These are phyloP conservation scores for Peribolospora kevripleyi DNA, from an alignment of 768 basidiomycete genomes.

Conservation along the genomic window DNA sequence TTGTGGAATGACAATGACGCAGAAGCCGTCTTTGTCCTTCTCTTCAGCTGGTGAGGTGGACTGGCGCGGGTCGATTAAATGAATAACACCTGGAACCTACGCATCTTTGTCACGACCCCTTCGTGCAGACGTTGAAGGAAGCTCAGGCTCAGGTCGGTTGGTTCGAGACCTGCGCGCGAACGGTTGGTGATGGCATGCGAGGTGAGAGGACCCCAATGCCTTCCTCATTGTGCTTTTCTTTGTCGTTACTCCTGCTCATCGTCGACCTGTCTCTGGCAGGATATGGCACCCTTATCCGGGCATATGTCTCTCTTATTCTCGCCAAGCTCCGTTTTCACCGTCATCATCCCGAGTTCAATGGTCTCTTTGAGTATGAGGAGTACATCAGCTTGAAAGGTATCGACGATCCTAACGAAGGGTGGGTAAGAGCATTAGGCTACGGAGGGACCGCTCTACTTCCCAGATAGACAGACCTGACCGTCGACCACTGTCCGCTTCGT, in stretches of 20 bases:
- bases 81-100: not conserved
- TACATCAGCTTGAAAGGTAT: slow-evolving; percentile 92
- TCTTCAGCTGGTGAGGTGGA: not conserved
- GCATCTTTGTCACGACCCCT: not conserved
- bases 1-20: not conserved
- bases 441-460: slow-evolving; percentile 4
- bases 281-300: slow-evolving; percentile 74
- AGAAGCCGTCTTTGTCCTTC: not conserved
- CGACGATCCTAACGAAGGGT: slow-evolving; percentile 99
- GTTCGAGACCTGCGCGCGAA: slow-evolving; percentile 89
- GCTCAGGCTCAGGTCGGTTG: slow-evolving; percentile 90
- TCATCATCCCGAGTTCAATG: slow-evolving; percentile 89
- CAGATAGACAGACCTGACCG: not conserved
- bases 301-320: slow-evolving; percentile 85
- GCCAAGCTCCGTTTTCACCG: slow-evolving; percentile 91
- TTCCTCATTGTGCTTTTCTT: not conserved
- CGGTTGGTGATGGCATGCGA: slow-evolving; percentile 56
- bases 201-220: slow-evolving; percentile 26
- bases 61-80: not conserved
- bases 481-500: not conserved
- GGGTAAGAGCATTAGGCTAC: slow-evolving; percentile 14
- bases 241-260: not conserved
- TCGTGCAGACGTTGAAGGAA: slow-evolving; percentile 66
- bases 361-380: slow-evolving; percentile 95
- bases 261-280: slow-evolving; percentile 27